Evolutionary conservation across 768 basidiomycete genomes (phyloP), one percentile per base, ranked within the genome.

Genomic region (Podaxis carcinomalis): DNA sequence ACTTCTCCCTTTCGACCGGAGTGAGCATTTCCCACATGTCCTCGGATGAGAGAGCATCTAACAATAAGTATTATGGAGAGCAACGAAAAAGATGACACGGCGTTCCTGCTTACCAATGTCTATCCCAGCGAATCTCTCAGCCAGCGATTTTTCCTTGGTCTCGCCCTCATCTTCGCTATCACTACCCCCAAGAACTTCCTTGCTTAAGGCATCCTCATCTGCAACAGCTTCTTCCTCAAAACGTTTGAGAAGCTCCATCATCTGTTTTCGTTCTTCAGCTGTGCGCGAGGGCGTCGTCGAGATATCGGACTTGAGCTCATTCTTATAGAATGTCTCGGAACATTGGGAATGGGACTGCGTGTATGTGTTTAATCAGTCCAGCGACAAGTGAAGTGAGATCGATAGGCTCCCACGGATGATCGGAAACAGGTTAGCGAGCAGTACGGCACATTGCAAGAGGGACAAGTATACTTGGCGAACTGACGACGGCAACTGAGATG

Each of bases 351-450:
- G 92, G 51, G 75, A 68, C 90, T 77, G 56, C 57, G 50, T 54
- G 42, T 19, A n/a, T 61, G 47, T 27, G 28, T 5, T n/a, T 10
- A 5, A 27, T 35, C 35, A 27, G 36, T 14, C 11, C 32, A 16
- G 19, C 10, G 13, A 14, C 27, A 57, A 46, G 47, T 7, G 39
- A 53, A 49, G 56, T 32, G 16, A 54, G 10, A 47, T 40, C 57
- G 51, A 50, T 11, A 14, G 11, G 21, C 28, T 70, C 81, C 63
- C 72, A 89, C 89, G 73, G 83, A 77, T 28, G 88, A 88, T 47
- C 87, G 84, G 74, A 92, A 95, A 73, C 93, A 95, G 10, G 77
- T 74, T 32, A 93, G 70, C 27, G 90, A 90, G 74, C 93, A 95
- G 67, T 94, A 94, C 0, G 82, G 81, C 27, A 88, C 74, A 67